Evolutionary conservation across 805 yeast genomes (phyloP), one percentile per base, ranked within the genome.

Genomic region (Ogataea zsoltii): DNA sequence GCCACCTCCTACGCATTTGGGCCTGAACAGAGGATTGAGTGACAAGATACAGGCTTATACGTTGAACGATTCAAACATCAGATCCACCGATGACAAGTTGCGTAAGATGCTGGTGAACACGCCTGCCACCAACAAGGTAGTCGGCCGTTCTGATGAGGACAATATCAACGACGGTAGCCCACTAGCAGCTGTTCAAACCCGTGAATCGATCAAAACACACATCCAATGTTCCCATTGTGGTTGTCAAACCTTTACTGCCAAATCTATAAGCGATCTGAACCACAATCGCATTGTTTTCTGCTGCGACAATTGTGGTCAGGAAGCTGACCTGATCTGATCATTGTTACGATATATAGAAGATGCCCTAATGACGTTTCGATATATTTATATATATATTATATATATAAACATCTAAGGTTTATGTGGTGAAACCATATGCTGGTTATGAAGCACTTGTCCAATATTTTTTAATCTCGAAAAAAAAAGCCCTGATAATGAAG

Each of bases 301-400:
- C 38, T 63, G 68, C 42, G 58, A 60, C 35, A 41, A 50, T 6
- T 63, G 68, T 49, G 65, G 66, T 7, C 51, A 47, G n/a, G 44
- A 49, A 18, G 52, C 49, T 2, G 54, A 50, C 36, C 13, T 37
- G 16, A 16, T 26, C 13, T 37, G 13, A 38, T 37, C 12, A 29
- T 30, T 14, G 39, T 15, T 4, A 33, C 35, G 14, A 18, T 33
- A 13, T 10, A 18, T 33, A 18, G 17, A n/a, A 11, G 16, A 17
- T 17, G 19, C 35, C 18, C 23, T 33, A 33, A 17, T 16, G 23
- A 18, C 35, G 9, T 18, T 15, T 18, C 23, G 14, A 33, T 9
- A 9, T 5, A 21, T 21, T 21, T 5, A 6, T 6, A 21, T 9
- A 21, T 21, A 9, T 6, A 6, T 21, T 21, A 5, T 9, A 6